A percentile compares a stretch with the other conserved stretches of the same genome.
Evolutionary conservation across 768 basidiomycete species (phyloP).

Genomic region (Macrolepiota dolichaula): DNA sequence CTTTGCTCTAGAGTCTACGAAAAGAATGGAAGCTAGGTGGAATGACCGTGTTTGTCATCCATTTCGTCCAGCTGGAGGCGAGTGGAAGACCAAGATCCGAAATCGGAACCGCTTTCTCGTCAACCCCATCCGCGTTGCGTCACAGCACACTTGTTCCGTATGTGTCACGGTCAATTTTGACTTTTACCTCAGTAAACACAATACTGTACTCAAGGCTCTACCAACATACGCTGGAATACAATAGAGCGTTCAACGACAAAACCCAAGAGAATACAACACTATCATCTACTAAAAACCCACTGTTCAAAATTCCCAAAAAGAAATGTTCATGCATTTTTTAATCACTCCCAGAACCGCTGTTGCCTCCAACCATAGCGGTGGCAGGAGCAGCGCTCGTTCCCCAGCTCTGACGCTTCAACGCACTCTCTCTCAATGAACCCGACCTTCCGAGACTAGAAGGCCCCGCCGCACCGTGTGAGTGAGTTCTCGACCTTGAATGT

Average conservation of each 20-base stretch:
- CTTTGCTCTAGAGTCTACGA: neutral
- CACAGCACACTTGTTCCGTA: neutral
- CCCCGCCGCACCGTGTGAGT: slow-evolving; percentile 18
- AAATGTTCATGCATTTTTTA: neutral
- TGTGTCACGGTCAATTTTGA: neutral
- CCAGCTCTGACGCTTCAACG: slow-evolving; percentile 15
- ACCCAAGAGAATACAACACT: neutral
- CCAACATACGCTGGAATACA: neutral
- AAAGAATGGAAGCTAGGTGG: neutral
- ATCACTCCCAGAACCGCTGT: slow-evolving; percentile 1
- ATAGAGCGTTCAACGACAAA: neutral
- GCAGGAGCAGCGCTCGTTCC: slow-evolving; percentile 1
- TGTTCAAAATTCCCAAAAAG: neutral
- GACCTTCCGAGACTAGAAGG: neutral
- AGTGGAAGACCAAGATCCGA: neutral
- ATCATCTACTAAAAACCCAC: neutral
- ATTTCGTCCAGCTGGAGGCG: neutral
- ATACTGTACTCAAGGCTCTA: neutral
- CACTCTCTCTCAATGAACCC: slow-evolving; percentile 3
- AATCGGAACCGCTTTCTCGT: neutral
- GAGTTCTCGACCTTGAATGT: slow-evolving; percentile 18
- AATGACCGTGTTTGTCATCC: neutral
- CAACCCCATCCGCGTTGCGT: neutral
- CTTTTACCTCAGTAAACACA: neutral
- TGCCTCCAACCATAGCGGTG: neutral